Percentiles rank a stretch among this genome's conserved stretches.
These are phyloP conservation scores for Quercus lobata DNA, from an alignment of 331 rosid genomes.

Conservation along the genomic window DNA sequence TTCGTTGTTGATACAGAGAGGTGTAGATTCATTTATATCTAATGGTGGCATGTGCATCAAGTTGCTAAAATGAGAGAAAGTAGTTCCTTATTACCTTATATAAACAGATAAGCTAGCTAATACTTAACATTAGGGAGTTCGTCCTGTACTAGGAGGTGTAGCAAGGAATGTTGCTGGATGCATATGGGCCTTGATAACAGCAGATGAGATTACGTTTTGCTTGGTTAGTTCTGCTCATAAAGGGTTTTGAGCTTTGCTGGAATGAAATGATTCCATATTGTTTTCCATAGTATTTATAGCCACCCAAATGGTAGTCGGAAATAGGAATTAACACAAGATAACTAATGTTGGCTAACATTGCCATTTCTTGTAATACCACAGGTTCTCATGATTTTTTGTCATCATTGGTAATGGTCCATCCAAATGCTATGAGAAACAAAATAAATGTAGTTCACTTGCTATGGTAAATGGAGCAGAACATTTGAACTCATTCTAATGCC, in stretches of 20 bases:
- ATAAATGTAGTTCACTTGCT: too few relatives aligned
- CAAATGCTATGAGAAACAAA: too few relatives aligned
- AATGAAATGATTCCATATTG: not conserved
- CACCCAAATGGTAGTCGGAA: not conserved
- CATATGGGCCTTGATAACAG: constrained; percentile 23
- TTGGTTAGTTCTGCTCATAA: too few relatives aligned
- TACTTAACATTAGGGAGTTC: constrained; percentile 26
- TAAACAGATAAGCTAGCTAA: not conserved
- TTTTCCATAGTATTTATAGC: not conserved
- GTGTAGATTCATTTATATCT: not conserved
- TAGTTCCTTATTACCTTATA: too few relatives aligned
- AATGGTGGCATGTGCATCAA: not conserved
- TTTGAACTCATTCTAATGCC: too few relatives aligned
- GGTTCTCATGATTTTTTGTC: not conserved
- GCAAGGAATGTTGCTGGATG: constrained; percentile 94
- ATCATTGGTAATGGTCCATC: too few relatives aligned
- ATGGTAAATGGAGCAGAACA: too few relatives aligned
- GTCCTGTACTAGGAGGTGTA: constrained; percentile 74
- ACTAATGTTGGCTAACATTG: not conserved
- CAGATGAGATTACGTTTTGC: too few relatives aligned
- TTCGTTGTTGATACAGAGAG: not conserved
- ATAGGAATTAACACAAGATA: not conserved
- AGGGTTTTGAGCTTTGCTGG: too few relatives aligned
- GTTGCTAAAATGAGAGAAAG: too few relatives aligned
- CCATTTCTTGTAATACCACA: not conserved